These are phyloP conservation scores for Cucumis cinereus DNA, from an alignment of 306 rosid genomes.

Conservation along the genomic window DNA sequence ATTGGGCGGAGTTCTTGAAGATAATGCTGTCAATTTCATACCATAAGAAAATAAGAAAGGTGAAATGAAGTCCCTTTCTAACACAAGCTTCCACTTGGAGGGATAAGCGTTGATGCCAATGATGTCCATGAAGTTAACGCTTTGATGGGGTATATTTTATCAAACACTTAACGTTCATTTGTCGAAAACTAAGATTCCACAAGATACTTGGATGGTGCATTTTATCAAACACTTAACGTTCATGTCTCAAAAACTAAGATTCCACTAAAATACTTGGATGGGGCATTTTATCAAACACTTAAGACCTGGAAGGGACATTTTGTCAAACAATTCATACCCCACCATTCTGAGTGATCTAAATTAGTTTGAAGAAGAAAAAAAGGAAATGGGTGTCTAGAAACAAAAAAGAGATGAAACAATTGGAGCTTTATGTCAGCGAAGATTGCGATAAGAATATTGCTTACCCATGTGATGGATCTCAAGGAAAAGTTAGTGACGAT, in stretches of 20 bases:
- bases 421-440: not conserved
- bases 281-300: conserved; percentile 5
- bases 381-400: not conserved
- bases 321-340: not conserved
- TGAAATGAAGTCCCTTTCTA: conserved; percentile 1
- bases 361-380: not conserved
- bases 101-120: not conserved
- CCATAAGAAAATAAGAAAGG: not conserved
- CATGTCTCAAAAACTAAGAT: not conserved
- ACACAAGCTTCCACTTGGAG: not conserved
- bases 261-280: not conserved
- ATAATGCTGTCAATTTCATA: not conserved
- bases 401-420: not conserved
- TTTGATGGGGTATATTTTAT: not conserved
- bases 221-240: not conserved
- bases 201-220: not conserved
- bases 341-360: not conserved
- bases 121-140: conserved; percentile 3
- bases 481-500: not conserved
- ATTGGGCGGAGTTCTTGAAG: not conserved
- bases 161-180: not conserved
- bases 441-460: not conserved
- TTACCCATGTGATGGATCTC: conserved; percentile 2
- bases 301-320: not conserved
- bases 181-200: not conserved